Conservation (phyloP, 2,329 filamentous ascomycete genomes). For the Tolypocladium guangdongense region DNA sequence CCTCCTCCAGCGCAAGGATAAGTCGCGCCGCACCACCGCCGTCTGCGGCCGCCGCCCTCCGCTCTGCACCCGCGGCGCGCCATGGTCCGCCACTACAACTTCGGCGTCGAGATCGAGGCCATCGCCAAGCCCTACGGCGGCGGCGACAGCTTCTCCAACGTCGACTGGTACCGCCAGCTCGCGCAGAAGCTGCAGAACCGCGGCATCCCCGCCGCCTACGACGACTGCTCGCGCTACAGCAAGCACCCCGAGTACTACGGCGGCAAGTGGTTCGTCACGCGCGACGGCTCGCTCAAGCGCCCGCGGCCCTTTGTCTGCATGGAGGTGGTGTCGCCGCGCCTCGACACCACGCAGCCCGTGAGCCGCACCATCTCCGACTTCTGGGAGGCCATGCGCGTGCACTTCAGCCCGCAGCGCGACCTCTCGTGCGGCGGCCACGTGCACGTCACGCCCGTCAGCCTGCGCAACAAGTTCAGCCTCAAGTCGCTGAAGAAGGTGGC, state of each 20-base stretch:
- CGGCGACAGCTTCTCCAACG: slow-evolving; percentile 24
- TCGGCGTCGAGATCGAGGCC: slow-evolving; percentile 28
- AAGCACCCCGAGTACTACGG: slow-evolving; percentile 31
- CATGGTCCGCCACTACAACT: slow-evolving; percentile 26
- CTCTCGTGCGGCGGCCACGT: slow-evolving; percentile 27
- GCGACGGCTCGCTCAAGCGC: slow-evolving; percentile 27
- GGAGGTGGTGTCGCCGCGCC: slow-evolving; percentile 28
- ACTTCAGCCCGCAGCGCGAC: slow-evolving; percentile 25
- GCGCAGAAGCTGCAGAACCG: slow-evolving; percentile 27
- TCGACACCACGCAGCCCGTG: slow-evolving; percentile 22
- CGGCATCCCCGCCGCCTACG: slow-evolving; percentile 24
- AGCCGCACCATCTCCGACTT: slow-evolving; percentile 24
- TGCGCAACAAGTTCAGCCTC: slow-evolving; percentile 23
- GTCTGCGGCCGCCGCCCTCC: not conserved
- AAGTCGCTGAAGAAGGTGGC: slow-evolving; percentile 24
- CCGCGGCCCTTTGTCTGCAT: slow-evolving; percentile 26
- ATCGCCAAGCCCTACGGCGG: slow-evolving; percentile 26
- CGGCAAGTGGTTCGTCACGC: slow-evolving; percentile 30
- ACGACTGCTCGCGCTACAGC: slow-evolving; percentile 26
- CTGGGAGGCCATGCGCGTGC: slow-evolving; percentile 30
- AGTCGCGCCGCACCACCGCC: not conserved
- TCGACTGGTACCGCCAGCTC: slow-evolving; percentile 28
- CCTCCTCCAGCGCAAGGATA: no score
- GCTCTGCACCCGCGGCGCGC: not conserved
- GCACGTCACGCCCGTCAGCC: slow-evolving; percentile 25